Evolutionary conservation across 495 filamentous ascomycete genomes (phyloP).

Genomic region (Neurospora cerealis): DNA sequence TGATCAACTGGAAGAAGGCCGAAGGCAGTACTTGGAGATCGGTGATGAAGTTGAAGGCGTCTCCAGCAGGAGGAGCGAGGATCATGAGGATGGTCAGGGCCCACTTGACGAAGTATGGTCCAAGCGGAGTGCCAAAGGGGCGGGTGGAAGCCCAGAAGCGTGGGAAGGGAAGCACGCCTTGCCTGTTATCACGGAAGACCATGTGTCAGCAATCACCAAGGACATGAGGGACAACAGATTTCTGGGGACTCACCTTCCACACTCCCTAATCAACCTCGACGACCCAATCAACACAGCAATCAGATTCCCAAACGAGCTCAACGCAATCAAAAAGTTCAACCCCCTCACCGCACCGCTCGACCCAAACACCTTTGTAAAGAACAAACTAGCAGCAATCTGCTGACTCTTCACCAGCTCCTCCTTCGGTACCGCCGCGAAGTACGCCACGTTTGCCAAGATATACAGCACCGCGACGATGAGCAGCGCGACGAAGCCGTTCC

Average conservation of each 20-base stretch:
- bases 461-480: conserved; percentile 44
- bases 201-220: background rate
- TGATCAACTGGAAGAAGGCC: conserved; percentile 43
- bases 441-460: conserved; percentile 52
- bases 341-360: conserved; percentile 36
- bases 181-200: conserved; percentile 22
- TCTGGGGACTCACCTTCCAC: conserved; percentile 31
- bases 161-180: conserved; percentile 56
- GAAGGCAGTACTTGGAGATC: conserved; percentile 44
- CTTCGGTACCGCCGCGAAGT: conserved; percentile 49
- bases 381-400: conserved; percentile 46
- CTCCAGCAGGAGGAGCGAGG: conserved; percentile 54
- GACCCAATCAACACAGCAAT: conserved; percentile 48
- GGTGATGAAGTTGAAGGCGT: conserved; percentile 58
- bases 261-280: conserved; percentile 51
- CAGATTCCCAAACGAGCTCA: conserved; percentile 56
- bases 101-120: conserved; percentile 51
- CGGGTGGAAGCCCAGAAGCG: conserved; percentile 53
- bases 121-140: conserved; percentile 54
- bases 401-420: conserved; percentile 41
- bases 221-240: background rate
- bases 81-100: conserved; percentile 53
- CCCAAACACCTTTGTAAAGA: conserved; percentile 54
- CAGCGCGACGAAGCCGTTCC: conserved; percentile 36
- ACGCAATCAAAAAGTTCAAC: conserved; percentile 50